Evolutionary conservation across 116 monocot species (phyloP).

Genomic region (Papilionanthe hybrid): DNA sequence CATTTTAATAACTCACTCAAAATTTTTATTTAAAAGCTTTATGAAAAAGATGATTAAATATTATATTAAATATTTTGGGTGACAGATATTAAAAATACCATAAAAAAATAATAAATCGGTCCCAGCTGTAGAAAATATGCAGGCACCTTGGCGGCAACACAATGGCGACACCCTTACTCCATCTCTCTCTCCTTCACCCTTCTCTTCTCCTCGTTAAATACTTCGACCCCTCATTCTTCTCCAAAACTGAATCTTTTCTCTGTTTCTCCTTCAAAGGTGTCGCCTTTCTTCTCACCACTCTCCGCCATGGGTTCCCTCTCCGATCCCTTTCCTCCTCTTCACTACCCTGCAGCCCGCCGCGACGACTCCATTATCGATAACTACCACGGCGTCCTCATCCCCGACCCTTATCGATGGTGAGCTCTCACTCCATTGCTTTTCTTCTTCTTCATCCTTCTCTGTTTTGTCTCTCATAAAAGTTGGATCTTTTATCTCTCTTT

Average conservation of each 20-base stretch:
- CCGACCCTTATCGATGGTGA: constrained; percentile 92
- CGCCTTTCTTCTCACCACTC: constrained; percentile 9
- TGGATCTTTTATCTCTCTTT: background rate
- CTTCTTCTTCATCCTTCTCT: no score
- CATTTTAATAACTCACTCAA: no score
- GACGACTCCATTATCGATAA: constrained; percentile 66
- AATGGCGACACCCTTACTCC: constrained; percentile 23
- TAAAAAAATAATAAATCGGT: no score
- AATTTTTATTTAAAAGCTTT: no score
- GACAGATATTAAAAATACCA: no score
- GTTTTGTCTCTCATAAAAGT: background rate
- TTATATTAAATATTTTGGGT: no score
- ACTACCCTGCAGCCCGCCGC: constrained; percentile 75
- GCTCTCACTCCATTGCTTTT: background rate
- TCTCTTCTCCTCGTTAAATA: constrained; percentile 2
- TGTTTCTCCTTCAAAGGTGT: background rate
- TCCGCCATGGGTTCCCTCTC: constrained; percentile 45
- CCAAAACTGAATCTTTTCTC: background rate
- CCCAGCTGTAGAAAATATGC: background rate
- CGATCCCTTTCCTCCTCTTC: constrained; percentile 23
- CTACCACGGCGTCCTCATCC: constrained; percentile 69
- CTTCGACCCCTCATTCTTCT: background rate
- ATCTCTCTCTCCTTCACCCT: background rate
- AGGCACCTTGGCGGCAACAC: constrained; percentile 6
- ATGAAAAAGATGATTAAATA: no score